Base-by-base conservation (phyloP, 345 rosid genomes). In the Populus nigra region DNA sequence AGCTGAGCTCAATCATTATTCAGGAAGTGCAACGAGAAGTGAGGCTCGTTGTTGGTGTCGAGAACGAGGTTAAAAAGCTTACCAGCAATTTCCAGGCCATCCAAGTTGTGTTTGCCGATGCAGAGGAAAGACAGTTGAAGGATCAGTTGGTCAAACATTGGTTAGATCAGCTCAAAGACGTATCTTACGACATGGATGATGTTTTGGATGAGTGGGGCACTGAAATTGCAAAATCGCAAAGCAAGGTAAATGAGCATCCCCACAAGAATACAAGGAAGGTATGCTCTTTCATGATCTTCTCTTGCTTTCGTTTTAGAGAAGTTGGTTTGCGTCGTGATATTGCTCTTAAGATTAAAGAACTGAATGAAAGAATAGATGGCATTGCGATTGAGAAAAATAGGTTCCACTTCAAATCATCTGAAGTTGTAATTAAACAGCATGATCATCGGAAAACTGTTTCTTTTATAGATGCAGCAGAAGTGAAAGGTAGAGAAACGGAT, bases 181-280 rank as follows among this genome's bases (percentile, higher is more conserved):
- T 68, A 5, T 22, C 20, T 36, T 78, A 73, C 20, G 73, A 78
- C 18, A 20, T 78, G 3, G 73, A 73, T 8, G 73, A 73, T 20
- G 35, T 67, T 31, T 5, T 77, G 68, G 78, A 76, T 67, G 78
- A 76, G 45, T 67, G 73, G 78, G 17, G 29, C 41, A 59, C 74
- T 1, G 16, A 45, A 17, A 53, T 78, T 38, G 16, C 4, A 8
- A 39, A 73, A 41, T 33, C 57, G 4, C 11, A 45, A n/a, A 70
- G 4, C 0, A 29, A 78, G 29, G 20, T 41, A 35, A 59, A 22
- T 66, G 45, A 73, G 8, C 16, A 12, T 17, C 7, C 25, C 31
- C 29, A 7, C 11, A 17, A n/a, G n/a, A 25, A 27, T 29, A 4
- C 1, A 3, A 49, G 35, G 50, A 72, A 78, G 77, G 81, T 79